phyloP scores from a whole-genome alignment of 371 early-diverging fungal genomes.

The Saksenaea vasiformis region DNA sequence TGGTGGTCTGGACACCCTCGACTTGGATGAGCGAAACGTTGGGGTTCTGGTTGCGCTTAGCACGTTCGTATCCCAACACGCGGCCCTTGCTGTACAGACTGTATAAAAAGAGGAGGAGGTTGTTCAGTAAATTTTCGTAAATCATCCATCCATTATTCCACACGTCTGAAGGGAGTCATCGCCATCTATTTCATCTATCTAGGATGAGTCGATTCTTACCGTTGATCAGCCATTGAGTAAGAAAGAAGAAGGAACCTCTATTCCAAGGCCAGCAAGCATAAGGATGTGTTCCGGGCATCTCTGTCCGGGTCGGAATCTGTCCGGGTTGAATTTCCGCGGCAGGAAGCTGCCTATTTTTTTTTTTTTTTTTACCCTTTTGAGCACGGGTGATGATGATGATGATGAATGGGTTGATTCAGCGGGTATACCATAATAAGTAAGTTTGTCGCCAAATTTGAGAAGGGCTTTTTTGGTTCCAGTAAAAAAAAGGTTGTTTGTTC shows the following conservation, averaged over 20 bases:
- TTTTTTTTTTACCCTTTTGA: too few species aligned
- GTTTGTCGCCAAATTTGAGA: too few species aligned
- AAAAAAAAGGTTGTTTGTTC: too few species aligned
- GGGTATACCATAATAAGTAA: too few species aligned
- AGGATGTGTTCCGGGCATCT: background rate
- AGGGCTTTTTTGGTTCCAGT: too few species aligned
- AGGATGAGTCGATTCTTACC: background rate
- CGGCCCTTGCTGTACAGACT: constrained; percentile 98
- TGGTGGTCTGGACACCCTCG: constrained; percentile 89
- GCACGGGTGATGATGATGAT: too few species aligned
- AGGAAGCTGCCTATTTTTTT: too few species aligned
- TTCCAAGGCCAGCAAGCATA: background rate
- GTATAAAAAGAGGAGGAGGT: constrained; percentile 14
- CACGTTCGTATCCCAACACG: constrained; percentile 92
- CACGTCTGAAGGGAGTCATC: background rate
- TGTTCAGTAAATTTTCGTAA: background rate
- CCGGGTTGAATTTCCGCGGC: background rate
- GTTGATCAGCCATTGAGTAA: constrained; percentile 6
- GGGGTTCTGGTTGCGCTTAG: constrained; percentile 89
- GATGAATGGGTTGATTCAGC: too few species aligned
- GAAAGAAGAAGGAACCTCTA: background rate
- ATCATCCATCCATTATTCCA: constrained; percentile 17
- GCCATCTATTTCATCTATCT: constrained; percentile 1
- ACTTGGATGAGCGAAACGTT: constrained; percentile 90
- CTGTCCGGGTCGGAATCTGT: background rate